These are phyloP conservation scores for Cercophora scortea DNA, from an alignment of 495 filamentous ascomycete genomes.

Conservation along the genomic window DNA sequence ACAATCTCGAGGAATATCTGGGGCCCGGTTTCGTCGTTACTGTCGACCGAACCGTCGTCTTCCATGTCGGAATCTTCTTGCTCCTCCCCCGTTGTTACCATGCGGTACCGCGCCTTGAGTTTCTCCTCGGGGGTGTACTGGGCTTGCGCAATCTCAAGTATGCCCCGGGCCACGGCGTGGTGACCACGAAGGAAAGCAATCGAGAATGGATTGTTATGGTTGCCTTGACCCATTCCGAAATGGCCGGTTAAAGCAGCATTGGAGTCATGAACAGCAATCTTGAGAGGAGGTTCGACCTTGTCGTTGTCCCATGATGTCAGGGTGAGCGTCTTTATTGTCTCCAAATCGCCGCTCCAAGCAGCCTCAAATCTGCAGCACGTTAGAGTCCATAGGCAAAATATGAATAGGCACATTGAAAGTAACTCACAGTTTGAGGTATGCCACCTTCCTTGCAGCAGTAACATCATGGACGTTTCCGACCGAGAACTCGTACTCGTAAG, in stretches of 20 bases:
- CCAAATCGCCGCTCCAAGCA: constrained; percentile 57
- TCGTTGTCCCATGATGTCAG: constrained; percentile 36
- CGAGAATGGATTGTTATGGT: constrained; percentile 45
- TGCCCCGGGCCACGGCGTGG: constrained; percentile 47
- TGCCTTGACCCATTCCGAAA: constrained; percentile 23
- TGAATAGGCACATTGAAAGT: background rate
- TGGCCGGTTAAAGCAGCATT: too few relatives aligned
- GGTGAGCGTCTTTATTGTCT: constrained; percentile 45
- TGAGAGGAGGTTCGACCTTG: constrained; percentile 45
- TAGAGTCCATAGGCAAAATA: constrained; percentile 16
- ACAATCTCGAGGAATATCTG: constrained; percentile 44
- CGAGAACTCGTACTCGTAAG: constrained; percentile 40
- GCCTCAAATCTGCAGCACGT: constrained; percentile 50
- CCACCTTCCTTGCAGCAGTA: constrained; percentile 41
- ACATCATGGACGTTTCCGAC: constrained; percentile 41
- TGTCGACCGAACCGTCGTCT: constrained; percentile 16
- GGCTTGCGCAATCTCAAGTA: constrained; percentile 56
- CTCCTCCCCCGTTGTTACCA: constrained; percentile 9
- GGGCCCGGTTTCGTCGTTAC: constrained; percentile 22
- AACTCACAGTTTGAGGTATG: constrained; percentile 47
- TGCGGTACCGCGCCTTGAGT: constrained; percentile 39
- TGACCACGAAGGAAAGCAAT: constrained; percentile 59
- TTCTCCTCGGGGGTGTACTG: constrained; percentile 52
- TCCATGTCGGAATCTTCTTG: constrained; percentile 24
- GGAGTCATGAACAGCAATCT: constrained; percentile 46